Evolutionary conservation across 345 rosid genomes (phyloP).

Genomic region (Syzygium grande): DNA sequence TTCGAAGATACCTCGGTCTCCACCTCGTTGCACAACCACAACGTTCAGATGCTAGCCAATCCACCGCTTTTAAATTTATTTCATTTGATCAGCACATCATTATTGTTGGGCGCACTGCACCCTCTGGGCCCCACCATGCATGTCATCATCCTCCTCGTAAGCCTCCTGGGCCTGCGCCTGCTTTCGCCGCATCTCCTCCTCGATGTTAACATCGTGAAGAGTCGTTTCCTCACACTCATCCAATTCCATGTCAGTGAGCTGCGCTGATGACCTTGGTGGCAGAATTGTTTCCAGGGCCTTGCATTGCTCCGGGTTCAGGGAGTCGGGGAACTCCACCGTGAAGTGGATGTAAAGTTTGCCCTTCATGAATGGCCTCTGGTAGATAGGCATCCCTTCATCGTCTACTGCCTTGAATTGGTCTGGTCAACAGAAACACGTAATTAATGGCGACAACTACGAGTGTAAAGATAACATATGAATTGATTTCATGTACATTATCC

Average conservation of each 20-base stretch:
- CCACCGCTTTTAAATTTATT: not conserved
- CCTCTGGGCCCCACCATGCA: constrained; percentile 46
- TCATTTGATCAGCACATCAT: not conserved
- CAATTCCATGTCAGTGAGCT: constrained; percentile 46
- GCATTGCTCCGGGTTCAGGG: constrained; percentile 40
- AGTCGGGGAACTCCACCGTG: constrained; percentile 55
- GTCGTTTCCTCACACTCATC: constrained; percentile 73
- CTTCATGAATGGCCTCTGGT: constrained; percentile 57
- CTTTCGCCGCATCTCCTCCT: constrained; percentile 50
- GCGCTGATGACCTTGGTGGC: constrained; percentile 26
- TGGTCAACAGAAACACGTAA: not conserved
- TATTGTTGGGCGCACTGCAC: constrained; percentile 77
- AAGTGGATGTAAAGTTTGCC: constrained; percentile 58
- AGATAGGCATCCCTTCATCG: constrained; percentile 55
- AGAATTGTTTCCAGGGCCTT: constrained; percentile 38
- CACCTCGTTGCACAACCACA: not conserved
- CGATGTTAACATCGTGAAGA: constrained; percentile 53
- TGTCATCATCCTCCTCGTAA: constrained; percentile 59
- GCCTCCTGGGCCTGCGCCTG: constrained; percentile 54
- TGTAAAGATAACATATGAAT: not conserved
- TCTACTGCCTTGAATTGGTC: constrained; percentile 46
- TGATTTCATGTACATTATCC: not conserved
- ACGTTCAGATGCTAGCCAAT: not conserved
- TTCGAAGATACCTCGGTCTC: not conserved
- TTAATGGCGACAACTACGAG: not conserved